Percentiles rank a stretch among this genome's conserved stretches.
Conservation (phyloP, 805 yeast genomes). For the Tetrapisispora fleetii region DNA sequence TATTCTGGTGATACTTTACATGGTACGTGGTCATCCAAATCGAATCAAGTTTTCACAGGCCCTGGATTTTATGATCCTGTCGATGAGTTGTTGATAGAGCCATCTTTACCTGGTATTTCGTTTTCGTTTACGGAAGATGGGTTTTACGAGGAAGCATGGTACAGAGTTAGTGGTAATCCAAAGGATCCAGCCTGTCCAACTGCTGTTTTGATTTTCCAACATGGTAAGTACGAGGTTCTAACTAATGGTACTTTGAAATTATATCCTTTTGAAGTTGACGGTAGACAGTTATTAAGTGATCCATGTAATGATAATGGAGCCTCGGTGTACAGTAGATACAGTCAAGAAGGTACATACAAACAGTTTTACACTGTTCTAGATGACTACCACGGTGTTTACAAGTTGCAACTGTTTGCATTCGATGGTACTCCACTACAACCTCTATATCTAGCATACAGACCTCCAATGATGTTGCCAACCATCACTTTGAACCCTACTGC, state of each 20-base stretch:
- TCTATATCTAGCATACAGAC: conserved; percentile 80
- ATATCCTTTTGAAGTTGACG: conserved; percentile 76
- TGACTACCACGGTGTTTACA: conserved; percentile 74
- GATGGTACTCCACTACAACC: conserved; percentile 82
- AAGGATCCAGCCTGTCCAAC: conserved; percentile 70
- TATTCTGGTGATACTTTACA: conserved; percentile 2
- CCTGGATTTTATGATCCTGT: conserved; percentile 95
- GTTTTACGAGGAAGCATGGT: conserved; percentile 78
- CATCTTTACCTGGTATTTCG: conserved; percentile 89
- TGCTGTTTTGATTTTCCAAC: conserved; percentile 79
- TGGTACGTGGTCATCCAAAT: conserved; percentile 95
- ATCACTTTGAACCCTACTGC: conserved; percentile 79
- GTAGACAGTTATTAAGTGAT: conserved; percentile 79
- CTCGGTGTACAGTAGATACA: conserved; percentile 63
- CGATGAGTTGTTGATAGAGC: conserved; percentile 89
- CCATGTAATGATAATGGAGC: conserved; percentile 65
- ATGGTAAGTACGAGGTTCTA: conserved; percentile 63
- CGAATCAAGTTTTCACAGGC: conserved; percentile 92
- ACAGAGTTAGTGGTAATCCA: conserved; percentile 66
- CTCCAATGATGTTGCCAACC: conserved; percentile 96
- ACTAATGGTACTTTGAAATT: conserved; percentile 59
- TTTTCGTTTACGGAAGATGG: conserved; percentile 93
- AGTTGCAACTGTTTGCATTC: conserved; percentile 61
- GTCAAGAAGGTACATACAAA: conserved; percentile 51
- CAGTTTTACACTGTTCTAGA: conserved; percentile 55